A percentile compares a stretch with the other conserved stretches of the same genome.
These are phyloP conservation scores for Lactarius indigo DNA, from an alignment of 768 basidiomycete genomes.

Conservation along the genomic window DNA sequence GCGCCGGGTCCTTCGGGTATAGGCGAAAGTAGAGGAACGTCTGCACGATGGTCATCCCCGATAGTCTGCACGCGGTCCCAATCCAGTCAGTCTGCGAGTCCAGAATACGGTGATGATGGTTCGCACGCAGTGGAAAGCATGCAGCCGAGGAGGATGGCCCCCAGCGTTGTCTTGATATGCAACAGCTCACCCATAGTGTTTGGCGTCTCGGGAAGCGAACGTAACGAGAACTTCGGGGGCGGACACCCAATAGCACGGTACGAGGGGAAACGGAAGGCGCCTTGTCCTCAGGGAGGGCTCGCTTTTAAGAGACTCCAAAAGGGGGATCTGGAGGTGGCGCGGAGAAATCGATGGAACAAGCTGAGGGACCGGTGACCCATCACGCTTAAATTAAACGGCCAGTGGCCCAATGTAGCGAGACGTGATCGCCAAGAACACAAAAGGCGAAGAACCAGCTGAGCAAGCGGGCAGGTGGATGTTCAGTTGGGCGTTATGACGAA, in stretches of 20 bases:
- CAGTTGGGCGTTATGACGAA: background rate
- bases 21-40: conserved; percentile 19
- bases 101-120: too few species aligned
- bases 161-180: conserved; percentile 11
- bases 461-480: background rate
- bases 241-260: too few species aligned
- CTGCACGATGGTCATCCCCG: conserved; percentile 11
- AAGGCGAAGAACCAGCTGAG: background rate
- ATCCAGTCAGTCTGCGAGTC: too few species aligned
- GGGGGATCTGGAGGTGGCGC: background rate
- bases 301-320: background rate
- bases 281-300: background rate
- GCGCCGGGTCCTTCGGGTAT: conserved; percentile 8
- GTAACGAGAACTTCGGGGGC: background rate
- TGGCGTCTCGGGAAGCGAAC: background rate
- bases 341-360: background rate
- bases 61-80: conserved; percentile 3
- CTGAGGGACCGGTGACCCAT: background rate
- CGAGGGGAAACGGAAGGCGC: background rate
- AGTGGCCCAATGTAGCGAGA: background rate
- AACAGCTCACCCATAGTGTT: background rate
- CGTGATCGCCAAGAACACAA: background rate
- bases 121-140: conserved; percentile 7
- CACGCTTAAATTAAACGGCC: background rate
- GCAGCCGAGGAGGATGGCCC: conserved; percentile 14